Evolutionary conservation across 176 grass and related monocot genomes (phyloP).

Genomic region (Aegilops bicornis): DNA sequence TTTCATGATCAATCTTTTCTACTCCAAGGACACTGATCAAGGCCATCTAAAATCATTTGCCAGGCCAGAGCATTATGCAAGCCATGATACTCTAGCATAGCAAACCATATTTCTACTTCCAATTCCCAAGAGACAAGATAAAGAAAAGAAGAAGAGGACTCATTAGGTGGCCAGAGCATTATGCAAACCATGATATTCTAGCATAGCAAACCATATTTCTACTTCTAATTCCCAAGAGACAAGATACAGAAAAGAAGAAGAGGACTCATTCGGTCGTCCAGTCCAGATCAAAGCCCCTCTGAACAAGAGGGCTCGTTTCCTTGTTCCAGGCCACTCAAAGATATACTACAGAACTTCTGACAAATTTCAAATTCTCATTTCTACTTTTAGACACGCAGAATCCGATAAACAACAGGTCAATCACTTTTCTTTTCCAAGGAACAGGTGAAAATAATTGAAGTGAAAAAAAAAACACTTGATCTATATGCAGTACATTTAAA

Average conservation of each 20-base stretch:
- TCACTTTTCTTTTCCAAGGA: background rate
- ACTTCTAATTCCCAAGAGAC: background rate
- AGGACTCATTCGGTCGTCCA: background rate
- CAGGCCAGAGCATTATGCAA: background rate
- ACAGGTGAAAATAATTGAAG: background rate
- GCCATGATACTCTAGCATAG: background rate
- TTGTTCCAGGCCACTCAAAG: background rate
- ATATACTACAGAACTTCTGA: background rate
- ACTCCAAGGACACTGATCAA: background rate
- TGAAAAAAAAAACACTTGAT: background rate
- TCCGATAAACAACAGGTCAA: background rate
- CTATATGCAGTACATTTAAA: background rate
- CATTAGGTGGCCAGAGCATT: background rate
- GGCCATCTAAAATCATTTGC: background rate
- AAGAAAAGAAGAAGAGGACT: too few relatives aligned
- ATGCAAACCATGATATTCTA: background rate
- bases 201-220: background rate
- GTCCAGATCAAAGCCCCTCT: constrained; percentile 8
- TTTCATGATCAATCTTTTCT: background rate
- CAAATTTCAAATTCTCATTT: background rate
- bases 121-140: background rate
- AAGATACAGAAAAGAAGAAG: background rate
- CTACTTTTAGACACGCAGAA: background rate
- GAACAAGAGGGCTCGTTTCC: background rate
- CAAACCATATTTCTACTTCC: background rate